These are phyloP conservation scores for Haplosporangium gracile DNA, from an alignment of 192 early-diverging fungal species.

Conservation along the genomic window DNA sequence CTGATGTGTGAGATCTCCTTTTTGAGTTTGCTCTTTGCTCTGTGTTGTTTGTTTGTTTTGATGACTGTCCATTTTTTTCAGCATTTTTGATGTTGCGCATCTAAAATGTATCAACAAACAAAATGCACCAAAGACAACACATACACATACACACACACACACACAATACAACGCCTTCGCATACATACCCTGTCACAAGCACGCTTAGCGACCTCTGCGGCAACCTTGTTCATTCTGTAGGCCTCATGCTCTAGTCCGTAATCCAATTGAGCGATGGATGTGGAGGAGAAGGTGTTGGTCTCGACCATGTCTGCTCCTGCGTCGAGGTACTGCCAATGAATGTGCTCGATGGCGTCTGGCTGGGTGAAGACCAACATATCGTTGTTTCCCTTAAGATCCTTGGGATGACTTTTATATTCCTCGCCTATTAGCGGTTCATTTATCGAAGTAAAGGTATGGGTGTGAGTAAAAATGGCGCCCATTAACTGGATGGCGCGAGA, in stretches of 20 bases:
- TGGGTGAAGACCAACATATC: constrained; percentile 94
- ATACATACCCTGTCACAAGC: constrained; percentile 79
- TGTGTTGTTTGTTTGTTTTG: neutral
- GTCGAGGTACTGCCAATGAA: constrained; percentile 92
- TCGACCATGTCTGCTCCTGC: constrained; percentile 95
- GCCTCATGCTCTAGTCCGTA: constrained; percentile 88
- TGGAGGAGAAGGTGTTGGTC: constrained; percentile 97
- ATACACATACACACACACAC: neutral
- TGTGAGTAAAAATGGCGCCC: neutral
- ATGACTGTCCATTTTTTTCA: neutral
- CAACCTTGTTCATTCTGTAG: constrained; percentile 94
- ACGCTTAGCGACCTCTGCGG: constrained; percentile 86
- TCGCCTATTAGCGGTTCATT: constrained; percentile 59
- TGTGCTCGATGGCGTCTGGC: constrained; percentile 89
- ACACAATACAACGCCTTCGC: neutral
- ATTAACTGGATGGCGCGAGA: neutral
- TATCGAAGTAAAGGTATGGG: neutral
- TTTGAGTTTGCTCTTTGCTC: neutral
- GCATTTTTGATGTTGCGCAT: neutral
- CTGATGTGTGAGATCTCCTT: neutral
- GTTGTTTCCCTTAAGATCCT: constrained; percentile 96
- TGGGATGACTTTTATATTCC: constrained; percentile 85
- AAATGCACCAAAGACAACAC: neutral
- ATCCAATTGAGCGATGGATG: constrained; percentile 94
- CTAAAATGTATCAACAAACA: neutral